Evolutionary conservation across 1,284 basidiomycete species (phyloP), one percentile per base, ranked within the genome.

Genomic region (Melampsora larici-populina): DNA sequence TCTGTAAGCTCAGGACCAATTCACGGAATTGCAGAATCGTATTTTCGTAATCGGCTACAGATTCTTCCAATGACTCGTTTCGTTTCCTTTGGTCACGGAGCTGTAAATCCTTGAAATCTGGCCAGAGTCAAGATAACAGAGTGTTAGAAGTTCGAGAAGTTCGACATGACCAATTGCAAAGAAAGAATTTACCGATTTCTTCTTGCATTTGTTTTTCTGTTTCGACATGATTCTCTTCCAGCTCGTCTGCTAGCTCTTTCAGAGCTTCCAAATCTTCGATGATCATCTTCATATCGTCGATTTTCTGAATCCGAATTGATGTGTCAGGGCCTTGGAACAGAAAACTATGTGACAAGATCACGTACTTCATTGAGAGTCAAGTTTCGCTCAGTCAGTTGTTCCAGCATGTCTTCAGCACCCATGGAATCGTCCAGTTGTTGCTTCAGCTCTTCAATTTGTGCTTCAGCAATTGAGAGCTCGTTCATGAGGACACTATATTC

Each of bases 241-340:
- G 88, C 85, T 99, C 97, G 81, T 99, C 96, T 80, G 91, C 94
- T 74, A 99, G 90, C 81, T 98, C 95, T 84, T 95, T 93, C 70
- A 99, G 88, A 17, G 95, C 90, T 82, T 99, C 96, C 18, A 97
- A 89, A 82, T 99, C 96, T 82, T 98, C 96, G 70, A 98, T 94
- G 0, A 92, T 92, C 74, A 92, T 90, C 6, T 91, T 89, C 91
- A 98, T 94, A 85, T 97, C 93, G 82, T 98, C 96, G 80, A 98
- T 93, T 89, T 92, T 96, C 92, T 92, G 82, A 46, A 46, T 26
- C 72, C 75, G 79, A 9, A 58, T 75, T 73, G 73, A 36, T 49
- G 76, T 64, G 33, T 62, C 8, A 63, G 36, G 31, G 18, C 11
- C 55, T 51, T 43, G 18, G 6, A n/a, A 49, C 26, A 13, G 11